Evolutionary conservation across 2,329 filamentous ascomycete species (phyloP).

Genomic region (Fusarium sp.): DNA sequence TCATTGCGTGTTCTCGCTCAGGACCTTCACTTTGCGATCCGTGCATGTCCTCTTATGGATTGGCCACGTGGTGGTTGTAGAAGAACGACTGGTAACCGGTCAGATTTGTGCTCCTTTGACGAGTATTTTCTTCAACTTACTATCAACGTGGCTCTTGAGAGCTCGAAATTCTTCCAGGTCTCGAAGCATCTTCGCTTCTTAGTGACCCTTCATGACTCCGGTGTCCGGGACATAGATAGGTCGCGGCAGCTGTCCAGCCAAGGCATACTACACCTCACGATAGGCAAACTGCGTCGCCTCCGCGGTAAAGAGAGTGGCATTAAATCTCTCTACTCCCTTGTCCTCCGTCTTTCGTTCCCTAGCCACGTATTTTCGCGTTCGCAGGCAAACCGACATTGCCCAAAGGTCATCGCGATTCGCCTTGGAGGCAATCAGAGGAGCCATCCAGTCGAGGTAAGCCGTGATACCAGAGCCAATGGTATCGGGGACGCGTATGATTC

Average conservation of each 20-base stretch:
- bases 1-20: background rate
- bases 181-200: background rate
- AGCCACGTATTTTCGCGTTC: constrained; percentile 39
- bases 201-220: constrained; percentile 8
- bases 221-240: constrained; percentile 40
- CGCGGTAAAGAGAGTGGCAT: constrained; percentile 39
- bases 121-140: background rate
- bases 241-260: constrained; percentile 44
- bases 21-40: background rate
- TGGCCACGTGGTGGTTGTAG: background rate
- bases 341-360: constrained; percentile 12
- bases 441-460: constrained; percentile 46
- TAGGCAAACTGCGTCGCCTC: constrained; percentile 45
- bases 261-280: constrained; percentile 39
- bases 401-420: constrained; percentile 43
- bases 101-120: background rate
- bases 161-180: background rate
- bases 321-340: constrained; percentile 31
- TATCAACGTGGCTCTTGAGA: background rate
- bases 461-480: constrained; percentile 33
- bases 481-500: constrained; percentile 37
- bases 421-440: constrained; percentile 32
- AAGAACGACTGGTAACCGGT: background rate
- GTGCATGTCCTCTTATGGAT: background rate
- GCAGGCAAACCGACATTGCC: constrained; percentile 42